Evolutionary conservation across 2,329 filamentous ascomycete genomes (phyloP), one percentile per base, ranked within the genome.

Genomic region (Pseudogymnoascus verrucosus): DNA sequence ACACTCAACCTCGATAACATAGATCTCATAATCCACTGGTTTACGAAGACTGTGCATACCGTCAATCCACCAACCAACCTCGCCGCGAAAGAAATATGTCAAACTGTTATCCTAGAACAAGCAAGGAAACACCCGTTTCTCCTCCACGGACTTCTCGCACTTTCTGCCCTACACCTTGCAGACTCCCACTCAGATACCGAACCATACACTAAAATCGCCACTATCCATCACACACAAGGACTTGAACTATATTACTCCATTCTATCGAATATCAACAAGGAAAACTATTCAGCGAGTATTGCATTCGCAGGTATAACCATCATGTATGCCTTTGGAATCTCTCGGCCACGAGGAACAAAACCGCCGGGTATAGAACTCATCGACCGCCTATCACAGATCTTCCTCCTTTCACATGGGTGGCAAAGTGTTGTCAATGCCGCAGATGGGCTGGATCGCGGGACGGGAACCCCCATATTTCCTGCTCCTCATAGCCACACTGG

Each of bases 111-210:
- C 19, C 68, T 67, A 5, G 61, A 65, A 19, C 54, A 69, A 36
- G 69, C 69, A 5, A 68, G 68, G 34, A 36, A 64, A 26, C 65
- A 68, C 36, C 65, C 61, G 5, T 68, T 68, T 60, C 62, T 66
- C 2, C 66, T 71, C 37, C 69, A 71, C 47, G 64, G 65, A 3
- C 62, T 71, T 11, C 68, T 71, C 19, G 69, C 67, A 5, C 63
- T 70, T 36, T 66, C 69, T 1, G 65, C 69, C 8, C 57, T 71
- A 4, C 70, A 70, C 21, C 64, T 68, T n/a, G 64, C 64, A 8
- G 54, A 65, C 36, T 57, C 31, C 8, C n/a, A 62, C 16, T 10
- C 23, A 16, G 62, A 62, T n/a, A 36, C 34, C 12, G 21, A 63
- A 36, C 37, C 42, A 36, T 63, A 65, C 28, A 62, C 57, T 2